Evolutionary conservation across 768 basidiomycete species (phyloP).

Genomic region (Pisolithus albus): DNA sequence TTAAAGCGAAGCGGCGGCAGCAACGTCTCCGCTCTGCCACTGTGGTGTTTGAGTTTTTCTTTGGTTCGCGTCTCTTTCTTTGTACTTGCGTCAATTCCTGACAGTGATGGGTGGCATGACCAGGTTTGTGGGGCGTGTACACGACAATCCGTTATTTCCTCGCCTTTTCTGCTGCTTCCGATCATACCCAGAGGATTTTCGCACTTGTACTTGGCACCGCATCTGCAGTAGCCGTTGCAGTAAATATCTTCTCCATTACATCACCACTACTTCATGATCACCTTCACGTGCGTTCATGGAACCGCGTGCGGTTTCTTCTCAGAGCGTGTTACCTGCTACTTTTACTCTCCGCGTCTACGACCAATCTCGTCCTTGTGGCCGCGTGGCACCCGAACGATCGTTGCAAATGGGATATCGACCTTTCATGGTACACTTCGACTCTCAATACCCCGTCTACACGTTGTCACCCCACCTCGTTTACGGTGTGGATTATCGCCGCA

Average conservation of each 20-base stretch:
- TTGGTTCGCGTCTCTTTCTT: constrained; percentile 27
- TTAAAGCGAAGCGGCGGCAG: constrained; percentile 30
- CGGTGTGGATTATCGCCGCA: constrained; percentile 49
- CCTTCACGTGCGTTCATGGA: constrained; percentile 6
- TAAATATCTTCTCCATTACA: constrained; percentile 33
- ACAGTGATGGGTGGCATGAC: neutral
- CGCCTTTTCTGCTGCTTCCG: constrained; percentile 43
- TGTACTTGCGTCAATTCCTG: neutral
- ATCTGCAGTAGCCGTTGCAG: constrained; percentile 18
- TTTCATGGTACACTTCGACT: constrained; percentile 49
- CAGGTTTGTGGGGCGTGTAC: constrained; percentile 57
- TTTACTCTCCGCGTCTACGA: constrained; percentile 45
- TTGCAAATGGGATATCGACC: constrained; percentile 62
- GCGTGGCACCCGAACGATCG: constrained; percentile 45
- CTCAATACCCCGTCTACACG: constrained; percentile 15
- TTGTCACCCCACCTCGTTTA: constrained; percentile 29
- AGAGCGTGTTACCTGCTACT: constrained; percentile 40
- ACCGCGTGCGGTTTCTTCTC: constrained; percentile 19
- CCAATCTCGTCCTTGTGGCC: constrained; percentile 50
- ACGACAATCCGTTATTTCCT: constrained; percentile 60
- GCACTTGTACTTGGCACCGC: constrained; percentile 21
- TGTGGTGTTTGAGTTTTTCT: constrained; percentile 25
- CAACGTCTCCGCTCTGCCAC: constrained; percentile 27
- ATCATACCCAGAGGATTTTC: constrained; percentile 33
- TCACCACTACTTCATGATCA: constrained; percentile 31